Evolutionary conservation across 2,329 filamentous ascomycete genomes (phyloP).

Genomic region (Cyphellophora attinorum): DNA sequence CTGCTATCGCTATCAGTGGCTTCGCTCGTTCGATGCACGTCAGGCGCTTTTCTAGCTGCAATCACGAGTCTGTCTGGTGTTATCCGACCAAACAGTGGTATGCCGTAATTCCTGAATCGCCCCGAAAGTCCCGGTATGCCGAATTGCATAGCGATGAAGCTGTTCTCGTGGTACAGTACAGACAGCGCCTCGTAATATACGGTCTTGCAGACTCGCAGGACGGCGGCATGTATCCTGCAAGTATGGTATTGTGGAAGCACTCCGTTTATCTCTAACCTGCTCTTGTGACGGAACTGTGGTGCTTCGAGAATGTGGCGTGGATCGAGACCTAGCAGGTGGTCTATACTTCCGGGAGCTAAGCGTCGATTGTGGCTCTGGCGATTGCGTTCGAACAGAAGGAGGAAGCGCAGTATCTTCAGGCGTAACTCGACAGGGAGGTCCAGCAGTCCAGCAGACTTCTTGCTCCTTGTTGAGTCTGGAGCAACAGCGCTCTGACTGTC

Average conservation of each 20-base stretch:
- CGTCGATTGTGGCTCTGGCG: conserved; percentile 11
- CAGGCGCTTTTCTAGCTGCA: too few relatives aligned
- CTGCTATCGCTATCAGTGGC: neutral
- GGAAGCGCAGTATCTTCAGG: conserved; percentile 13
- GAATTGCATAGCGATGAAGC: conserved; percentile 10
- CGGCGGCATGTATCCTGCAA: conserved; percentile 8
- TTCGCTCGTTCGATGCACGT: too few relatives aligned
- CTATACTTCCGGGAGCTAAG: conserved; percentile 6
- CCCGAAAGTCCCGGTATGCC: conserved; percentile 12
- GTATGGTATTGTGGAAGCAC: conserved; percentile 8
- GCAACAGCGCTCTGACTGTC: too few relatives aligned
- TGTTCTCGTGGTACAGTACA: conserved; percentile 13
- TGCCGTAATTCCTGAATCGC: conserved; percentile 14
- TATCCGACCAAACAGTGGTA: conserved; percentile 10
- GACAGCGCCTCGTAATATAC: conserved; percentile 9
- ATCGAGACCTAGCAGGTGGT: conserved; percentile 7
- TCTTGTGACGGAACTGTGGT: conserved; percentile 12
- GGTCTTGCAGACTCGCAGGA: conserved; percentile 10
- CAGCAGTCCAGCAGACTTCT: conserved; percentile 5
- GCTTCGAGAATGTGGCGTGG: conserved; percentile 13
- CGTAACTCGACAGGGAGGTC: conserved; percentile 12
- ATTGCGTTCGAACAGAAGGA: conserved; percentile 10
- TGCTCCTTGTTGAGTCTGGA: neutral
- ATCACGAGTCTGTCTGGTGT: conserved; percentile 5
- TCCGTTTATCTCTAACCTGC: conserved; percentile 13